Percentiles rank a stretch among this genome's conserved stretches.
Conservation (phyloP, 2,329 filamentous ascomycete species). For the Biscogniauxia sp. region DNA sequence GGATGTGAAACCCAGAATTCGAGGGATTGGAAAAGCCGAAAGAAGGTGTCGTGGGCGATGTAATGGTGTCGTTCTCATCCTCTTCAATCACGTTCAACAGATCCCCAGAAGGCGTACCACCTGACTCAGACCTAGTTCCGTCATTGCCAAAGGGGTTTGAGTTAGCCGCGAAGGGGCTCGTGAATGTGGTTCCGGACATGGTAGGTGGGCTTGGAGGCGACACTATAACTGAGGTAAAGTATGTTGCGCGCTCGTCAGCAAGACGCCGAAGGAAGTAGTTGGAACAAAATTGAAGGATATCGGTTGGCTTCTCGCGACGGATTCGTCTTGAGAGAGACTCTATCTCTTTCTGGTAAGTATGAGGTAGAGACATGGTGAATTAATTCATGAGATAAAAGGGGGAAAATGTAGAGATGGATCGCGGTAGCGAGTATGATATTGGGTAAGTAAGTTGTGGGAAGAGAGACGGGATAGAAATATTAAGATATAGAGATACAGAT, state of each 20-base stretch:
- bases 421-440: neutral
- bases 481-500: neutral
- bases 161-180: constrained; percentile 65
- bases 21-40: constrained; percentile 46
- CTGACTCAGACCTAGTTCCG: constrained; percentile 41
- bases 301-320: constrained; percentile 54
- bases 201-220: constrained; percentile 38
- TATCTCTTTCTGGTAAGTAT: constrained; percentile 61
- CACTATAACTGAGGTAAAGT: constrained; percentile 32
- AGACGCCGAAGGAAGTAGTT: constrained; percentile 66
- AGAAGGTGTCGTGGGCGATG: constrained; percentile 67
- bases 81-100: constrained; percentile 69
- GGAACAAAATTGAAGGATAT: constrained; percentile 69
- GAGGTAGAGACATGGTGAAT: constrained; percentile 44
- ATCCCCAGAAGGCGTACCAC: constrained; percentile 41
- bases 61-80: constrained; percentile 74
- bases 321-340: constrained; percentile 62
- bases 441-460: neutral
- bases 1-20: constrained; percentile 46
- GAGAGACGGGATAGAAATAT: neutral
- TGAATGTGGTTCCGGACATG: constrained; percentile 76
- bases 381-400: constrained; percentile 2
- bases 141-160: constrained; percentile 71
- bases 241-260: constrained; percentile 61
- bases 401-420: neutral